Percentiles rank a stretch among this genome's conserved stretches.
Conservation (phyloP, 2,329 filamentous ascomycete genomes). For the Parafenestella ontariensis region DNA sequence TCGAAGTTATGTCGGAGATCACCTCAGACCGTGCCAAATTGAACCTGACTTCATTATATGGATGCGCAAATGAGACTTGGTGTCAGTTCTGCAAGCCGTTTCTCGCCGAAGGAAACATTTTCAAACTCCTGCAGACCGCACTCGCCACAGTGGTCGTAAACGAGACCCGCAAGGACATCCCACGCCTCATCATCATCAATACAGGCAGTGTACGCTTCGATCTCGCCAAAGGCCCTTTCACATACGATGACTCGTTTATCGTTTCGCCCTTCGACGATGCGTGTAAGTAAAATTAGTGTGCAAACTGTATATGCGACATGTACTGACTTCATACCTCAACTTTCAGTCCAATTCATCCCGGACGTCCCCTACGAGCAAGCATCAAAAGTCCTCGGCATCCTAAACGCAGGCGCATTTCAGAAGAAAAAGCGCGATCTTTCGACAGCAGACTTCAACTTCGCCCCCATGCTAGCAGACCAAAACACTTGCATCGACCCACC, state of each 20-base stretch:
- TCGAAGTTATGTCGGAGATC: constrained; percentile 58
- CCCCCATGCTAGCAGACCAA: constrained; percentile 44
- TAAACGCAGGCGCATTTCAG: constrained; percentile 55
- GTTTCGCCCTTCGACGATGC: constrained; percentile 63
- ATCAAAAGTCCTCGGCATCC: constrained; percentile 46
- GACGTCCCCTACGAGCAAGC: constrained; percentile 60
- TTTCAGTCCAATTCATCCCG: constrained; percentile 62
- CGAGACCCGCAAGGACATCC: constrained; percentile 55
- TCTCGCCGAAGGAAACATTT: constrained; percentile 62
- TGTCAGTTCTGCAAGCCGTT: constrained; percentile 65
- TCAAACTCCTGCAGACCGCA: constrained; percentile 60
- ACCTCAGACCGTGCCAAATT: constrained; percentile 59
- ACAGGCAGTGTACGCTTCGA: constrained; percentile 69
- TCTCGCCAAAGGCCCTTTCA: constrained; percentile 68
- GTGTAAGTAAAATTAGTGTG: no score
- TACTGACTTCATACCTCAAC: no score
- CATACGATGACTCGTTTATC: constrained; percentile 61
- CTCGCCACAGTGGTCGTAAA: constrained; percentile 62
- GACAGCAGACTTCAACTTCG: constrained; percentile 47
- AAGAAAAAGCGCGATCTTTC: constrained; percentile 44
- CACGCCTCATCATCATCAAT: constrained; percentile 67
- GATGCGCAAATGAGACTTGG: constrained; percentile 67
- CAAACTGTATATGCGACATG: no score
- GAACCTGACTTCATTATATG: constrained; percentile 64
- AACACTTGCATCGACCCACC: constrained; percentile 61